Base-by-base conservation (phyloP, 192 early-diverging fungal genomes). In the Mortierella antarctica region DNA sequence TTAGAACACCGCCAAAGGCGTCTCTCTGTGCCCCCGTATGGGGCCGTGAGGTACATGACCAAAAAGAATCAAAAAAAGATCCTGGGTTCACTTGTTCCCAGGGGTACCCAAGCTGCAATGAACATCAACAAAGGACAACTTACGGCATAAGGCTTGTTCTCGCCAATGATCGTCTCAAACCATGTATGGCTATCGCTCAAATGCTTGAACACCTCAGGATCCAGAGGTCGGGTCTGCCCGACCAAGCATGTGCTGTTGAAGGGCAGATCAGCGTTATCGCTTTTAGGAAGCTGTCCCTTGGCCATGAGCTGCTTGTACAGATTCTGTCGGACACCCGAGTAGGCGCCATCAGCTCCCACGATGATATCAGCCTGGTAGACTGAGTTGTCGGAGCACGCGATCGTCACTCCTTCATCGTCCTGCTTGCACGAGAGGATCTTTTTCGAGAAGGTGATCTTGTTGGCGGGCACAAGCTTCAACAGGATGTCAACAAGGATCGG, bases 191-290 rank as follows among this genome's bases (percentile, higher is more conserved):
- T 42, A 1, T 47, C 21, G 7, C 44, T n/a, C 1, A 51, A 3
- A 41, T 8, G 4, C 2, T 23, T 15, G 18, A 58, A 70, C 9
- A 12, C 39, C 0, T 17, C 15, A 0, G 67, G 67, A 8, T 70
- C 47, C 31, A 70, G 14, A 48, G 67, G 58, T 18, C 11, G 6
- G 7, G 67, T 70, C 17, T 70, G 57, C 4, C 58, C 67, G 4
- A 70, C 67, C 51, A 70, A 48, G 21, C 58, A 70, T 40, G 46
- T 21, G 11, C 59, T 44, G 12, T 42, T 47, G 44, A 61, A 61
- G 2, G 59, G 44, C 6, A 61, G 44, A 39, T 15, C 42, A 17
- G 41, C 59, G 17, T 61, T 7, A 12, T 61, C 49, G 21, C 40
- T n/a, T 8, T 14, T 8, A 21, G 56, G 58, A 10, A 61, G 18